Conservation (phyloP, 2,329 filamentous ascomycete species). For the Alternaria rosae region DNA sequence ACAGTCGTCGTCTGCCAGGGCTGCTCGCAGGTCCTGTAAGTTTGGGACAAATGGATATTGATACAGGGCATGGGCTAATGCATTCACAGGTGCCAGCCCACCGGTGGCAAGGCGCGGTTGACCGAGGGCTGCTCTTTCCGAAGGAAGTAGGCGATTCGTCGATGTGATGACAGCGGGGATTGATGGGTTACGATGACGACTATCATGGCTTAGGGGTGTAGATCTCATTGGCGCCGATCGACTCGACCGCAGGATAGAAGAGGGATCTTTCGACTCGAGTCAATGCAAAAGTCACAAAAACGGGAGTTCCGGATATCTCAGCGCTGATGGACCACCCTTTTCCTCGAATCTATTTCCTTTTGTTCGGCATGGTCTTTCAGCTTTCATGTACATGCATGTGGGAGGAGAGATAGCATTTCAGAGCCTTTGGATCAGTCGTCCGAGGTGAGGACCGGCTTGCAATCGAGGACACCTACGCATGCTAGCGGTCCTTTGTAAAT, state of each 20-base stretch:
- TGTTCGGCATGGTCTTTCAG: slow-evolving; percentile 49
- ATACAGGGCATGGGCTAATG: slow-evolving; percentile 32
- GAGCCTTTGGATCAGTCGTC: slow-evolving; percentile 48
- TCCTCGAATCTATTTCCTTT: slow-evolving; percentile 49
- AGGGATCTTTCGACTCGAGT: slow-evolving; percentile 54
- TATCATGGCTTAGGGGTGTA: slow-evolving; percentile 49
- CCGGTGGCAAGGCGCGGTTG: slow-evolving; percentile 97
- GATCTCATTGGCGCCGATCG: slow-evolving; percentile 52
- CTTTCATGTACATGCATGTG: slow-evolving; percentile 54
- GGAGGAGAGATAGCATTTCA: slow-evolving; percentile 53
- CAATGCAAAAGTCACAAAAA: slow-evolving; percentile 51
- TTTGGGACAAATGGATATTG: slow-evolving; percentile 12
- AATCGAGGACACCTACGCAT: slow-evolving; percentile 58
- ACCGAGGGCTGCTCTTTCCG: slow-evolving; percentile 99
- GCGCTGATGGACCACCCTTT: slow-evolving; percentile 52
- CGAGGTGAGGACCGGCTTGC: slow-evolving; percentile 52
- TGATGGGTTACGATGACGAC: slow-evolving; percentile 50
- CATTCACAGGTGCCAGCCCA: slow-evolving; percentile 79
- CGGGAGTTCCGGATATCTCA: slow-evolving; percentile 55
- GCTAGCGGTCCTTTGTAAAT: slow-evolving; percentile 53
- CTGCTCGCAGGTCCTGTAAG: slow-evolving; percentile 91
- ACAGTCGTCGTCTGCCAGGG: slow-evolving; percentile 99
- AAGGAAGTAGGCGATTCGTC: slow-evolving; percentile 83
- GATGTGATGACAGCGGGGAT: slow-evolving; percentile 37
- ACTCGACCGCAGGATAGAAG: slow-evolving; percentile 55